Percentiles rank a stretch among this genome's conserved stretches.
phyloP scores from a whole-genome alignment of 495 filamentous ascomycete species.

The Neurospora africana region DNA sequence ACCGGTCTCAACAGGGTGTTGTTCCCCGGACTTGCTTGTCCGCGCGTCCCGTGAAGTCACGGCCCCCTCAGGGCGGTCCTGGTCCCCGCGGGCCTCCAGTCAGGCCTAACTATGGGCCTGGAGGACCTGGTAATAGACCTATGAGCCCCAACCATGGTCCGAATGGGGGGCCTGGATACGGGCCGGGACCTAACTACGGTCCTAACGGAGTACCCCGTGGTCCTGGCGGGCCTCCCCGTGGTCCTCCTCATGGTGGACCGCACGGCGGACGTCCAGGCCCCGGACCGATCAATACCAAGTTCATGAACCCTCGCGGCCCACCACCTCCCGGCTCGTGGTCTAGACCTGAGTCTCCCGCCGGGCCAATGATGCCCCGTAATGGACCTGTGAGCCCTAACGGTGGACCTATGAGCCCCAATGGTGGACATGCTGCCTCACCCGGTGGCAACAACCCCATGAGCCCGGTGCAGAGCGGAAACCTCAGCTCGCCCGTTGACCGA shows the following conservation, averaged over 20 bases:
- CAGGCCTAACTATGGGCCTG: slow-evolving; percentile 7
- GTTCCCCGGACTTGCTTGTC: slow-evolving; percentile 90
- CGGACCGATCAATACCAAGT: not conserved
- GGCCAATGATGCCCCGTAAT: slow-evolving; percentile 26
- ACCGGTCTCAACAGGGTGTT: slow-evolving; percentile 85
- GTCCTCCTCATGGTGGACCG: slow-evolving; percentile 12
- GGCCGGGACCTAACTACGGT: not conserved
- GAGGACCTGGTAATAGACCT: not conserved
- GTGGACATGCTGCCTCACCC: not conserved
- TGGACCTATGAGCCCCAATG: slow-evolving; percentile 9
- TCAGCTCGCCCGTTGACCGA: not conserved
- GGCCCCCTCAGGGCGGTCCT: slow-evolving; percentile 36
- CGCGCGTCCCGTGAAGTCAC: slow-evolving; percentile 82
- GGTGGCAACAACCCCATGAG: not conserved
- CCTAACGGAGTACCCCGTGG: not conserved
- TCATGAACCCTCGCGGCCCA: not conserved
- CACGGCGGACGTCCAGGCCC: slow-evolving; percentile 7
- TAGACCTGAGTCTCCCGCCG: slow-evolving; percentile 12
- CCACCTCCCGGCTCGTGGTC: slow-evolving; percentile 18
- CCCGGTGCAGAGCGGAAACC: not conserved
- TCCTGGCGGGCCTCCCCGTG: not conserved
- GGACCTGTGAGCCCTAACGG: slow-evolving; percentile 31
- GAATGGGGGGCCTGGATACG: not conserved
- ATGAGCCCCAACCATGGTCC: slow-evolving; percentile 17
- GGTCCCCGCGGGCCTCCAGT: slow-evolving; percentile 14